Evolutionary conservation across 345 rosid genomes (phyloP), one percentile per base, ranked within the genome.

Genomic region (Orychophragmus violaceus): DNA sequence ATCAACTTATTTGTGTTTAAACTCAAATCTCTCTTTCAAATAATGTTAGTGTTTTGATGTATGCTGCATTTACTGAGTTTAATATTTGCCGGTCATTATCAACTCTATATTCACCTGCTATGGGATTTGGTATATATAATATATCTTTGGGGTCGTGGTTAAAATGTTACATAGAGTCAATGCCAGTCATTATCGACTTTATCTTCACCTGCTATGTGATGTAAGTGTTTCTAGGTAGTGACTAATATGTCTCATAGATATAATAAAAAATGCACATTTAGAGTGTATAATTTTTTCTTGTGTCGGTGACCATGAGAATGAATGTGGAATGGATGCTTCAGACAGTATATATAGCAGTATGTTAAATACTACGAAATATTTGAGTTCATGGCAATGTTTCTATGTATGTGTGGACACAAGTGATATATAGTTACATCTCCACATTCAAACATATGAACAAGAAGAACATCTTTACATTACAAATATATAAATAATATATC

Each of bases 21-120:
- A n/a, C n/a, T n/a, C n/a, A n/a, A n/a, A n/a, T n/a, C n/a, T n/a
- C n/a, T n/a, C n/a, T n/a, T n/a, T n/a, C n/a, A n/a, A n/a, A n/a
- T n/a, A n/a, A n/a, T n/a, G 45, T 39, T n/a, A 39, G 45, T 5
- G 18, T 39, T 39, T n/a, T 39, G 19, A 14, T 53, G 61, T 28
- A 29, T 8, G 42, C 21, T 41, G 70, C 37, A 66, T 39, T 53
- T 32, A 5, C 12, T 35, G 45, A 33, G 5, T 49, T 41, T 64
- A 12, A 23, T 21, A 12, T 25, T 11, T 12, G n/a, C 51, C 70
- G 12, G 41, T 52, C 70, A 65, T 37, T 18, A 41, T 66, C 70
- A 66, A 66, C 30, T 66, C 54, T 30, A 41, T 21, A 5, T 54
- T 66, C 11, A 66, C 70, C 52, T 41, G 70, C 42, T 66, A 11